Evolutionary conservation across 2,329 filamentous ascomycete genomes (phyloP).

Genomic region (Westerdykella ornata): DNA sequence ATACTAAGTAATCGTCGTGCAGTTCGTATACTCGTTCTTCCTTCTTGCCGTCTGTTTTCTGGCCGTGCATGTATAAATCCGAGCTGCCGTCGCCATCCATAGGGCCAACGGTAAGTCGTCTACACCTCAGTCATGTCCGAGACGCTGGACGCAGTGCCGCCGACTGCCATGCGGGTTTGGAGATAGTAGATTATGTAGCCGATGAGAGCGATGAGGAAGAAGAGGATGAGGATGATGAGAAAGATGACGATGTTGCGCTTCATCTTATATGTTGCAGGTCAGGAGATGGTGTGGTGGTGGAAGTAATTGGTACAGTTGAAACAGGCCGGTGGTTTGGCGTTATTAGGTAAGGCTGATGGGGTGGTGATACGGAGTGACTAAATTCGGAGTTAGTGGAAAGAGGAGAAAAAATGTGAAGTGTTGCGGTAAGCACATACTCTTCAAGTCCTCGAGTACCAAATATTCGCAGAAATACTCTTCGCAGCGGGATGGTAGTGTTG

Average conservation of each 20-base stretch:
- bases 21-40: no score
- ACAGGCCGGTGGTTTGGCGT: not conserved
- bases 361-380: not conserved
- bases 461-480: no score
- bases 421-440: conserved; percentile 5
- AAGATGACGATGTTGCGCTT: conserved; percentile 49
- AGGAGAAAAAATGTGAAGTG: not conserved
- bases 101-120: not conserved
- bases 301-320: not conserved
- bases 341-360: not conserved
- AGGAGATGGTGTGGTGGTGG: conserved; percentile 2
- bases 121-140: conserved; percentile 27
- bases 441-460: not conserved
- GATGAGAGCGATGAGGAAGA: conserved; percentile 46
- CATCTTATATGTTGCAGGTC: conserved; percentile 30
- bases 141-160: conserved; percentile 25
- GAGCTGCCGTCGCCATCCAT: not conserved
- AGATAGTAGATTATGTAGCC: conserved; percentile 47
- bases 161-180: conserved; percentile 39
- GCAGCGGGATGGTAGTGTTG: no score
- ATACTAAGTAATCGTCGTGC: no score
- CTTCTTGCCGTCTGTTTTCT: no score
- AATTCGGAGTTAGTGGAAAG: not conserved
- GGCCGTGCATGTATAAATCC: not conserved
- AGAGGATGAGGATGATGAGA: conserved; percentile 49